Conservation (phyloP, 208 protist species). For the Jaenimonas drosophilae region DNA sequence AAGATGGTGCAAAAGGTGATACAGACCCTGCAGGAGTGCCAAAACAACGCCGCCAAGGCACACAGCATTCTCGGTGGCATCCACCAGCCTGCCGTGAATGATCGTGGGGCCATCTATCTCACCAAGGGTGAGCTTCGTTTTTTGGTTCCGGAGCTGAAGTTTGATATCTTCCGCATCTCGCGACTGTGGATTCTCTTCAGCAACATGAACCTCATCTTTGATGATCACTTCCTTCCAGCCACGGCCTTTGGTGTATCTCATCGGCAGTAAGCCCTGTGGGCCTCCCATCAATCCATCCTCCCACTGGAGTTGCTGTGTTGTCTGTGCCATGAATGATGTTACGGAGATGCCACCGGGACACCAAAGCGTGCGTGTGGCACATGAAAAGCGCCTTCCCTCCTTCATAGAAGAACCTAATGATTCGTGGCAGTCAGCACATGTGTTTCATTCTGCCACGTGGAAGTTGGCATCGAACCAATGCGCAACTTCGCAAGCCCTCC, state of each 20-base stretch:
- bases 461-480: no score
- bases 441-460: no score
- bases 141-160: constrained; percentile 32
- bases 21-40: constrained; percentile 41
- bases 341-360: no score
- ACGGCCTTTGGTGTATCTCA: constrained; percentile 79
- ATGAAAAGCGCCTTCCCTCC: no score
- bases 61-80: constrained; percentile 59
- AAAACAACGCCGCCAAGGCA: constrained; percentile 63
- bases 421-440: no score
- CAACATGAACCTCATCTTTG: constrained; percentile 80
- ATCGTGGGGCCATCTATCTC: constrained; percentile 75
- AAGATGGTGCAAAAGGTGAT: constrained; percentile 27
- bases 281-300: no score
- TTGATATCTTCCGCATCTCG: constrained; percentile 84
- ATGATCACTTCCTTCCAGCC: constrained; percentile 67
- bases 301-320: no score
- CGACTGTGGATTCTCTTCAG: constrained; percentile 86
- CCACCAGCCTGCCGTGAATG: constrained; percentile 71
- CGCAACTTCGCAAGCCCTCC: no score
- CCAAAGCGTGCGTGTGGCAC: no score
- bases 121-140: constrained; percentile 90
- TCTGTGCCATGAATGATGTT: no score
- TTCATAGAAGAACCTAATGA: no score
- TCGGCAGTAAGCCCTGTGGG: constrained; percentile 14